phyloP scores from a whole-genome alignment of 163 green algal species.

The Scenedesmus sp. region DNA sequence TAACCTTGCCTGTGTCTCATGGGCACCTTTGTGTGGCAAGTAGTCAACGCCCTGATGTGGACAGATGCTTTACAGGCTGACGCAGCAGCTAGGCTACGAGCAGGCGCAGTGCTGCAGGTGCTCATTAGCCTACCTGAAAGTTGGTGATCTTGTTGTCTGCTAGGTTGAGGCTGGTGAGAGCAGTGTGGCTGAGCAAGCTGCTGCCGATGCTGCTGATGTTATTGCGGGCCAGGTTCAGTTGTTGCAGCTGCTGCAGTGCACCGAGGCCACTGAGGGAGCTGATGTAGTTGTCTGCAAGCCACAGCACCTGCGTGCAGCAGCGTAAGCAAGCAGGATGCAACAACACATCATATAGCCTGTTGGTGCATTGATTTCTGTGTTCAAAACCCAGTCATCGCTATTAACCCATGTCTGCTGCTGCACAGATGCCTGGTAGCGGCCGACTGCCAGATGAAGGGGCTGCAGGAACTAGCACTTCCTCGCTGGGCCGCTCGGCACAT shows the following conservation, averaged over 20 bases:
- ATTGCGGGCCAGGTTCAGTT: constrained; percentile 83
- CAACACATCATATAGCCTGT: background rate
- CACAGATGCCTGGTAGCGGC: no score
- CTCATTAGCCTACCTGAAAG: constrained; percentile 70
- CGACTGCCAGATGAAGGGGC: no score
- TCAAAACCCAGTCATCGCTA: no score
- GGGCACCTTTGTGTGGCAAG: background rate
- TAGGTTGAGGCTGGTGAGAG: constrained; percentile 79
- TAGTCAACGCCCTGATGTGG: background rate
- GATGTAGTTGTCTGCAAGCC: constrained; percentile 85
- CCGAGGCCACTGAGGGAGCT: constrained; percentile 64
- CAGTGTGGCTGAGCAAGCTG: constrained; percentile 57
- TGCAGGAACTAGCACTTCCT: background rate
- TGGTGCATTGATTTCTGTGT: background rate
- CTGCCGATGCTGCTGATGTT: constrained; percentile 70
- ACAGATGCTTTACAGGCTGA: background rate
- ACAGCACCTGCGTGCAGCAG: constrained; percentile 73
- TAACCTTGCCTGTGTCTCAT: no score
- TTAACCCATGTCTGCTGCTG: no score
- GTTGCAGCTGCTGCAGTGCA: constrained; percentile 62
- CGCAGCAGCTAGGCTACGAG: background rate
- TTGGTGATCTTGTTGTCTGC: constrained; percentile 76
- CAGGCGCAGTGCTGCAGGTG: background rate
- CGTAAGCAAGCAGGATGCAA: background rate
- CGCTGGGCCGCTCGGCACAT: background rate